These are phyloP conservation scores for Paracorniculantispora psalliotae DNA, from an alignment of 2,329 filamentous ascomycete genomes.

Conservation along the genomic window DNA sequence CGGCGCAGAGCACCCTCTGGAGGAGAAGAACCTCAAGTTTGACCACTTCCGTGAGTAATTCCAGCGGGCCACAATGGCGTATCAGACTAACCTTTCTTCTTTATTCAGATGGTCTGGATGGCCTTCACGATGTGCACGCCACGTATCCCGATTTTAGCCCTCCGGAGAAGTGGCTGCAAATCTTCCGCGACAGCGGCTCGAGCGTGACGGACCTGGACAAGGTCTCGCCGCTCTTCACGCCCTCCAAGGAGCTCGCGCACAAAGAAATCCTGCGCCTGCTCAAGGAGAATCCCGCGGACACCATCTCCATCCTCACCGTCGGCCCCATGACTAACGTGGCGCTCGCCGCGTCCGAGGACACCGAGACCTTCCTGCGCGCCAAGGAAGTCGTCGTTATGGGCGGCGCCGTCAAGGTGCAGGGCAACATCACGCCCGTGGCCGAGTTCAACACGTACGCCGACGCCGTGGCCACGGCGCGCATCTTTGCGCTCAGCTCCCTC, in stretches of 20 bases:
- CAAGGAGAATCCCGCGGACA: constrained; percentile 72
- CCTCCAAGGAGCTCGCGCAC: constrained; percentile 69
- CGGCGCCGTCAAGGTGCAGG: constrained; percentile 70
- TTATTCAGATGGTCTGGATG: constrained; percentile 63
- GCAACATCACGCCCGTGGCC: constrained; percentile 79
- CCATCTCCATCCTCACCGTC: constrained; percentile 83
- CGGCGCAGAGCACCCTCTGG: constrained; percentile 78
- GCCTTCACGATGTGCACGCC: constrained; percentile 69
- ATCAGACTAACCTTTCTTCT: background rate
- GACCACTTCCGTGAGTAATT: constrained; percentile 67
- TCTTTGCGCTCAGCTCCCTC: constrained; percentile 72
- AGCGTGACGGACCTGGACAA: constrained; percentile 34
- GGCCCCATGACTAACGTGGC: constrained; percentile 94
- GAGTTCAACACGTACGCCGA: constrained; percentile 98
- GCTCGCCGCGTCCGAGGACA: constrained; percentile 79
- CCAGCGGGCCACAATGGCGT: background rate
- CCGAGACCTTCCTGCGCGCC: constrained; percentile 79
- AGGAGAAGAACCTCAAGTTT: constrained; percentile 72
- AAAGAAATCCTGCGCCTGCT: constrained; percentile 87
- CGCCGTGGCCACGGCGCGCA: constrained; percentile 66
- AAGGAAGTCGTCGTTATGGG: constrained; percentile 97
- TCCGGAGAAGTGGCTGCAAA: constrained; percentile 65
- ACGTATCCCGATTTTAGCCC: constrained; percentile 71
- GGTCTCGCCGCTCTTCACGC: constrained; percentile 62
- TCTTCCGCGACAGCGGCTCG: constrained; percentile 45